Conservation (phyloP, 768 basidiomycete species). For the Pulveroboletus sp. region DNA sequence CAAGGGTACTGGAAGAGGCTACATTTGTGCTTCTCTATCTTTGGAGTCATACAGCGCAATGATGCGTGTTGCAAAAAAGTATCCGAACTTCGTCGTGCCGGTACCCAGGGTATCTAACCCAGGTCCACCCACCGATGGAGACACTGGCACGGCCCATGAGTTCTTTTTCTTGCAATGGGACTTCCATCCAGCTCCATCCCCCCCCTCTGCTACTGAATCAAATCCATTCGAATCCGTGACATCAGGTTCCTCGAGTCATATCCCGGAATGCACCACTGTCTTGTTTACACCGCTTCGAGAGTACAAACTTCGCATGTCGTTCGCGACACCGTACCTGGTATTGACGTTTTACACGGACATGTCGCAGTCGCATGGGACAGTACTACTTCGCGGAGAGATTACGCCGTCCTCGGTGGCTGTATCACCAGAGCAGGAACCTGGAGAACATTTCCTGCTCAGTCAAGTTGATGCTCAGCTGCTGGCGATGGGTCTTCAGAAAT, state of each 20-base stretch:
- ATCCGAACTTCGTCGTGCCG: constrained; percentile 80
- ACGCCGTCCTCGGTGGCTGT: constrained; percentile 52
- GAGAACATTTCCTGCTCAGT: constrained; percentile 49
- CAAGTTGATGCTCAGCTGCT: constrained; percentile 85
- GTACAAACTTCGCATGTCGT: constrained; percentile 80
- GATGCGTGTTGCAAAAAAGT: constrained; percentile 54
- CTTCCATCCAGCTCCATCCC: constrained; percentile 67
- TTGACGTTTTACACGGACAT: constrained; percentile 92
- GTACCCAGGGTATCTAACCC: constrained; percentile 48
- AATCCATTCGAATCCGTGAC: constrained; percentile 41
- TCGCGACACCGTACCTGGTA: constrained; percentile 87
- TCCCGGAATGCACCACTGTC: constrained; percentile 64
- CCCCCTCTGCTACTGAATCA: constrained; percentile 41
- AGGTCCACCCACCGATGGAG: constrained; percentile 29
- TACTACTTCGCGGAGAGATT: constrained; percentile 89
- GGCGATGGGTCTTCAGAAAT: constrained; percentile 74
- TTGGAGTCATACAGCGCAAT: constrained; percentile 68
- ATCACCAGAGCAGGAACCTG: constrained; percentile 27
- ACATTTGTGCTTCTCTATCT: constrained; percentile 79
- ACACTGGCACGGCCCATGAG: constrained; percentile 49
- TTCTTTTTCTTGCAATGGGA: constrained; percentile 90
- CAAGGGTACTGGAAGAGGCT: constrained; percentile 75
- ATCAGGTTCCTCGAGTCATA: constrained; percentile 24
- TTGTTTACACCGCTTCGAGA: constrained; percentile 92
- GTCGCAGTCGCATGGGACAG: constrained; percentile 68